Percentiles rank a stretch among this genome's conserved stretches.
Evolutionary conservation across 139 green algal species (phyloP).

Genomic region (Desmodesmus armatus): DNA sequence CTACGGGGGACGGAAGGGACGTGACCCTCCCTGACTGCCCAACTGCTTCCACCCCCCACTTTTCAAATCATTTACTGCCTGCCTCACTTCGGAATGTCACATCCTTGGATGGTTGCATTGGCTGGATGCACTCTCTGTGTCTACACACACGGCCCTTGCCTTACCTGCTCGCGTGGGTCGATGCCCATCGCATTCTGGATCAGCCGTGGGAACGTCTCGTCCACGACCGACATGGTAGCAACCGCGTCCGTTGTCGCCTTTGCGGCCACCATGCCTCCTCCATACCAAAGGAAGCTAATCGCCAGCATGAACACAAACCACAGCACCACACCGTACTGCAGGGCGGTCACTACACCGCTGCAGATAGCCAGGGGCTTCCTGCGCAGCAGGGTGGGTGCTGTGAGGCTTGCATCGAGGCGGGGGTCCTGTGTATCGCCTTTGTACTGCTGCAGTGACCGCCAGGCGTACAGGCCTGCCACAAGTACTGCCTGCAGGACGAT

Average conservation of each 20-base stretch:
- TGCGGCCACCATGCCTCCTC: conserved; percentile 20
- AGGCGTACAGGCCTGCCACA: background rate
- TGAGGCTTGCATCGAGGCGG: background rate
- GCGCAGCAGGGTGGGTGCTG: too few relatives aligned
- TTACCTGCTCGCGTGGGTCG: conserved; percentile 15
- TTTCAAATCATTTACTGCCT: too few relatives aligned
- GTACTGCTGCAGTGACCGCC: background rate
- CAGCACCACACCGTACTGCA: conserved; percentile 16
- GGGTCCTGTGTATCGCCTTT: background rate
- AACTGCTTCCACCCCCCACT: too few relatives aligned
- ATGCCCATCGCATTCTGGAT: conserved; percentile 31
- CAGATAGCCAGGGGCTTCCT: background rate
- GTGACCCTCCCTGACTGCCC: too few relatives aligned
- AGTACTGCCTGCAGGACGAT: background rate
- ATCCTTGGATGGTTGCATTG: too few relatives aligned
- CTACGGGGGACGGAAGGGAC: too few relatives aligned
- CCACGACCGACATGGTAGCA: conserved; percentile 27
- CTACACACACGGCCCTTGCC: background rate
- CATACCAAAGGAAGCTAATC: conserved; percentile 32
- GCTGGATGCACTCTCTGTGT: conserved; percentile 2
- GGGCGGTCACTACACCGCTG: background rate
- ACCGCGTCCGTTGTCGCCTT: conserved; percentile 33
- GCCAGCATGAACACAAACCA: conserved; percentile 38
- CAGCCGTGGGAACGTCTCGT: conserved; percentile 18
- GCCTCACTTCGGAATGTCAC: too few relatives aligned